Evolutionary conservation across 306 rosid genomes (phyloP).

Genomic region (Oemleria cerasiformis): DNA sequence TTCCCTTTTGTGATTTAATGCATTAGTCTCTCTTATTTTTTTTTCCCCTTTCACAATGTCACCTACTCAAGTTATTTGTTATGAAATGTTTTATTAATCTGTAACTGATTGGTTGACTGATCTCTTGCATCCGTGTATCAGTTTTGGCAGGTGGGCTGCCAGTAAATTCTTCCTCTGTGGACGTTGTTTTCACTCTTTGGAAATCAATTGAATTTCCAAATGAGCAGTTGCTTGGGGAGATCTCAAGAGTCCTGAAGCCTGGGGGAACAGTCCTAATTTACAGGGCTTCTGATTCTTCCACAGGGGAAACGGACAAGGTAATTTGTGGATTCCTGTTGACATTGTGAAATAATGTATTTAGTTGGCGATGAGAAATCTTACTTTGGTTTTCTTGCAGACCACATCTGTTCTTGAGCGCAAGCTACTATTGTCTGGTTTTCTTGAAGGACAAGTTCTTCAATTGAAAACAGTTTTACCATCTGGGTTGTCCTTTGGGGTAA

Average conservation of each 20-base stretch:
- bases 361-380: slow-evolving; percentile 27
- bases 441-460: slow-evolving; percentile 54
- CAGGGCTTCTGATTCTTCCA: slow-evolving; percentile 44
- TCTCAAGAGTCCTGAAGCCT: slow-evolving; percentile 64
- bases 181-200: slow-evolving; percentile 49
- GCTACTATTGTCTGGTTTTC: slow-evolving; percentile 73
- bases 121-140: background rate
- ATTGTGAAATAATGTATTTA: slow-evolving; percentile 5
- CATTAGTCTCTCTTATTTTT: background rate
- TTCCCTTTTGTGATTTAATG: background rate
- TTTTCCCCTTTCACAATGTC: background rate
- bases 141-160: slow-evolving; percentile 57
- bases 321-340: slow-evolving; percentile 6
- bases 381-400: slow-evolving; percentile 38
- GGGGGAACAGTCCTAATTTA: slow-evolving; percentile 56
- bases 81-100: background rate
- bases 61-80: background rate
- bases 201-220: slow-evolving; percentile 51
- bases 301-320: slow-evolving; percentile 52
- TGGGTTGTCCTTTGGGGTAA: slow-evolving; percentile 43
- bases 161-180: slow-evolving; percentile 60
- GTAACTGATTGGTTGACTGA: background rate
- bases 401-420: slow-evolving; percentile 51
- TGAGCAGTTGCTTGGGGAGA: slow-evolving; percentile 58
- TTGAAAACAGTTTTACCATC: slow-evolving; percentile 33